Base-by-base conservation (phyloP, 2,329 filamentous ascomycete genomes). In the Orbilia quercus region DNA sequence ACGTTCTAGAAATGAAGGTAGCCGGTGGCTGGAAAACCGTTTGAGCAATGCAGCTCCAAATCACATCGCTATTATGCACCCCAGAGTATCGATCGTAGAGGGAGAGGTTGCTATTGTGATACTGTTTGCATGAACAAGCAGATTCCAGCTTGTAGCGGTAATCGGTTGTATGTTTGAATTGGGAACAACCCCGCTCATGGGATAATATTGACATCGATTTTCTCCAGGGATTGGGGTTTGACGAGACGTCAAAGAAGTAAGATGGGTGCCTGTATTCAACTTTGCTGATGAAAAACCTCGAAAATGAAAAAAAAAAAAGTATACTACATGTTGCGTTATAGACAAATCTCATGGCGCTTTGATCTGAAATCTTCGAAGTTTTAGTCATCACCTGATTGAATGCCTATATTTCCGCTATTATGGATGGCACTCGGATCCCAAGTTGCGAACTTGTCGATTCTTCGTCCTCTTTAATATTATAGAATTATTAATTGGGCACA, bases 61-160 rank as follows among this genome's bases (percentile, higher is more conserved):
- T 71, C 66, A 71, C 66, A 63, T 53, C 63, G 53, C 45, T 67
- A 58, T 57, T 53, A 71, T 71, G 66, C 58, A 58, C 50, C 66
- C 50, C 57, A 71, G 65, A 63, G 50, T n/a, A 51, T 59, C 66
- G 58, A 63, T 63, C 66, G 55, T 67, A 53, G 53, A 57, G 51
- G 66, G 58, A 71, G 63, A 64, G 58, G 58, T 58, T 36, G n/a
- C 64, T 71, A 63, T 63, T 71, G 51, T 63, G 58, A 62, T 62
- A 62, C 47, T 53, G 18, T 38, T 53, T 59, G 63, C 63, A 67
- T 67, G 63, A 67, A 45, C 53, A 53, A 53, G 54, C 63, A 59
- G 54, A 36, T 51, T 69, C 42, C 53, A 59, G 47, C 54, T 62
- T 48, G 64, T 67, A 47, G 53, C 64, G 55, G 55, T 28, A 11